Evolutionary conservation across 2,329 filamentous ascomycete species (phyloP), one percentile per base, ranked within the genome.

Genomic region (Aspergillus caelatus): DNA sequence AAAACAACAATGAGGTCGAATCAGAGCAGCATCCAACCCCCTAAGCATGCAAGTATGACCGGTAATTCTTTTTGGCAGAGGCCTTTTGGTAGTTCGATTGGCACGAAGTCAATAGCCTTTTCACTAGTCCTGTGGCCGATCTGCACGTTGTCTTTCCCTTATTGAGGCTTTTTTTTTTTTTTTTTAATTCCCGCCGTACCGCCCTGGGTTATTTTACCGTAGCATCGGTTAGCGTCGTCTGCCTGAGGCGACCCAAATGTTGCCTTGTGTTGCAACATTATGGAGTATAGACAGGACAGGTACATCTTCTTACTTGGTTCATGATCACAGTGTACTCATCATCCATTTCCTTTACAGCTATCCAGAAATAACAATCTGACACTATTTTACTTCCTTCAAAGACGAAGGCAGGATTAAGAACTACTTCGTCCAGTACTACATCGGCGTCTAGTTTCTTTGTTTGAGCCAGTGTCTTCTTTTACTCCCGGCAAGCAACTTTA

Each of bases 11-110:
- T 52, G 48, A 52, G 28, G 28, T n/a, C 48, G 48, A 52, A 52
- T 52, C 48, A 52, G 48, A 52, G 6, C 9, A 32, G n/a, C 6
- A 52, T n/a, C 26, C 34, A 39, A 41, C 34, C 50, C 58, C 58
- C 46, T 53, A 30, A 43, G 48, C 58, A 52, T 60, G 58, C 36
- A 60, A n/a, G 48, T 48, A 60, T 54, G 48, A 39, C 48, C 48
- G 58, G 48, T 60, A 11, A 55, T 55, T 55, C 41, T 55, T 55
- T 55, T 55, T 55, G 52, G 52, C 52, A 39, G 21, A 55, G 16
- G 52, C 52, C 32, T 26, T 55, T 55, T 55, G 28, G 19, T 19
- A 32, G 26, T 39, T 55, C 34, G 8, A 36, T 55, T 55, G 52
- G 52, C 52, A 55, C 52, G 34, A 55, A 36, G 16, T 55, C 12